phyloP scores from a whole-genome alignment of 2,329 filamentous ascomycete species.

The Colletotrichum sp. region DNA sequence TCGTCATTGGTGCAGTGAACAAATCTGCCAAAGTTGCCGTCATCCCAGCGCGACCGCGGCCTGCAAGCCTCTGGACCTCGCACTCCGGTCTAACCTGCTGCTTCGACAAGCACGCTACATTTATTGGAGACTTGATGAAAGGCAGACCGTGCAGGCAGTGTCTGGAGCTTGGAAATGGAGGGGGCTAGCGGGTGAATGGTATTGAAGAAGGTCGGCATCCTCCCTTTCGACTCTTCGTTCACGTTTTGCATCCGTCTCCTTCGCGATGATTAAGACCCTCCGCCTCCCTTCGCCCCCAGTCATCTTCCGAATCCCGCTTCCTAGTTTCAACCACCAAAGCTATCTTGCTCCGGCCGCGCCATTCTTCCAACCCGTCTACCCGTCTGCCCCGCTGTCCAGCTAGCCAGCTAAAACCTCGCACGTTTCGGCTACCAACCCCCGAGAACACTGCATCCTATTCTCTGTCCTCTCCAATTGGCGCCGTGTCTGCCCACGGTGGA shows the following conservation, averaged over 20 bases:
- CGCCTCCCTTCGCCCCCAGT: neutral
- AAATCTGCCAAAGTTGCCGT: neutral
- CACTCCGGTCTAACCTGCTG: neutral
- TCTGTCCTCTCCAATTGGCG: neutral
- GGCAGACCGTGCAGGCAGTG: neutral
- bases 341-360: neutral
- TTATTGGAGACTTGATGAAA: neutral
- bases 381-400: neutral
- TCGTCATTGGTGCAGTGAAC: fast-evolving
- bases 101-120: neutral
- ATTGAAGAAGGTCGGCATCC: neutral
- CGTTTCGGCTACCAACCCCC: neutral
- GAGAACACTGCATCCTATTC: neutral
- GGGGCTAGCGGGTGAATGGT: neutral
- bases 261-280: neutral
- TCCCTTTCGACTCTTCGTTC: neutral
- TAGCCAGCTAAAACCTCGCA: neutral
- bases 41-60: neutral
- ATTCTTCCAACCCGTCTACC: neutral
- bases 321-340: too few relatives aligned
- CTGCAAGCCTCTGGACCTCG: neutral
- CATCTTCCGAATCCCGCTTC: neutral
- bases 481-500: neutral
- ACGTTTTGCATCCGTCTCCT: neutral
- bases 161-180: neutral